A percentile compares a stretch with the other conserved stretches of the same genome.
These are phyloP conservation scores for Neurospora sublineolata DNA, from an alignment of 495 filamentous ascomycete species.

Conservation along the genomic window DNA sequence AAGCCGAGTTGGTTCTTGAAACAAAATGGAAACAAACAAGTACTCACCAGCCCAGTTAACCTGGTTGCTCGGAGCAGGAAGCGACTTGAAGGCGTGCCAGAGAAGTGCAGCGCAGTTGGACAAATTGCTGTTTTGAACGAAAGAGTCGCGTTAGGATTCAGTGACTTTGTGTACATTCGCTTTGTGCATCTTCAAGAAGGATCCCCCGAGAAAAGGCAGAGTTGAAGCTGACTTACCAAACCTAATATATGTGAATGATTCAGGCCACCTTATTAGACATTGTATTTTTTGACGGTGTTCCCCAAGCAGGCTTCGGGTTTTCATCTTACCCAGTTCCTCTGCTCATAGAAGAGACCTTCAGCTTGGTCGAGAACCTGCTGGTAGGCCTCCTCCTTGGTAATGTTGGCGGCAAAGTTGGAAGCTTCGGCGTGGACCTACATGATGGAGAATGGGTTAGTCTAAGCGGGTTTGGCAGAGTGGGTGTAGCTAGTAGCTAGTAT, in stretches of 20 bases:
- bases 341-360: slow-evolving; percentile 58
- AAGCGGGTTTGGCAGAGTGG: neutral
- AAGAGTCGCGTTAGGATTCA: neutral
- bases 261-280: neutral
- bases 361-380: slow-evolving; percentile 61
- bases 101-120: slow-evolving; percentile 75
- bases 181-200: neutral
- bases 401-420: slow-evolving; percentile 54
- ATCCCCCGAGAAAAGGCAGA: neutral
- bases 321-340: slow-evolving; percentile 71
- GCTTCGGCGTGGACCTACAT: slow-evolving; percentile 76
- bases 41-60: slow-evolving; percentile 76
- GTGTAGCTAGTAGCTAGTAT: neutral
- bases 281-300: neutral
- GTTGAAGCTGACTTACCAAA: slow-evolving; percentile 37
- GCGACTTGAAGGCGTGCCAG: slow-evolving; percentile 73
- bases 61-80: slow-evolving; percentile 57
- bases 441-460: neutral
- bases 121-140: slow-evolving; percentile 50
- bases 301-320: neutral
- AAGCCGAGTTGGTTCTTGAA: neutral
- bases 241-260: slow-evolving; percentile 25
- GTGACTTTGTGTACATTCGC: neutral
- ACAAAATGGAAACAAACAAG: neutral
- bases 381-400: slow-evolving; percentile 68